These are phyloP conservation scores for Cronartium quercuum DNA, from an alignment of 1,284 basidiomycete genomes.

Conservation along the genomic window DNA sequence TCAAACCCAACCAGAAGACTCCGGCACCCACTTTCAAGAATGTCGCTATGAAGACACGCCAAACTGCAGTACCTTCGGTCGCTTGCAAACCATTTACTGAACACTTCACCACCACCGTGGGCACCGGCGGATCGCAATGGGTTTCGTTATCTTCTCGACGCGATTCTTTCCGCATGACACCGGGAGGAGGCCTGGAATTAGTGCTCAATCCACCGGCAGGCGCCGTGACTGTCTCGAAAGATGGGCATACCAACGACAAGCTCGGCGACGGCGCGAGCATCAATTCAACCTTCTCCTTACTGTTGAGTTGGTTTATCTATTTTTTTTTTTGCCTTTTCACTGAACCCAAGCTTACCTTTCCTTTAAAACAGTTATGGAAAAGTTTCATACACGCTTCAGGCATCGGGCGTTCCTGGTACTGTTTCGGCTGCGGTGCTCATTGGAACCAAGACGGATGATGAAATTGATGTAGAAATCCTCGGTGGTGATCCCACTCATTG, in stretches of 20 bases:
- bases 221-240: neutral
- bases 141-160: constrained; percentile 4
- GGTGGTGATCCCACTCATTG: constrained; percentile 28
- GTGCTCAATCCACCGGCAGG: constrained; percentile 21
- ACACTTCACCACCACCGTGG: neutral
- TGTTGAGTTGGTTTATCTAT: neutral
- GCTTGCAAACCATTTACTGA: neutral
- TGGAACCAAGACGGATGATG: constrained; percentile 30
- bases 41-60: too few relatives aligned
- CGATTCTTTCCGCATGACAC: constrained; percentile 7
- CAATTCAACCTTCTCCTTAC: constrained; percentile 26
- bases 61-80: too few relatives aligned
- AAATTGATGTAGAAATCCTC: constrained; percentile 36
- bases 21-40: too few relatives aligned
- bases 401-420: constrained; percentile 22
- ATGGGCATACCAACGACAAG: constrained; percentile 21
- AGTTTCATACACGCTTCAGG: constrained; percentile 16
- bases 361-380: constrained; percentile 20
- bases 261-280: constrained; percentile 9
- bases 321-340: neutral
- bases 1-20: too few relatives aligned
- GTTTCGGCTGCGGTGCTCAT: constrained; percentile 18
- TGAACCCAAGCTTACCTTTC: neutral
- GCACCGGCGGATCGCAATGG: neutral
- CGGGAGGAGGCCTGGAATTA: constrained; percentile 20